Base-by-base conservation (phyloP, 345 rosid genomes). In the Lepidium aucheri region DNA sequence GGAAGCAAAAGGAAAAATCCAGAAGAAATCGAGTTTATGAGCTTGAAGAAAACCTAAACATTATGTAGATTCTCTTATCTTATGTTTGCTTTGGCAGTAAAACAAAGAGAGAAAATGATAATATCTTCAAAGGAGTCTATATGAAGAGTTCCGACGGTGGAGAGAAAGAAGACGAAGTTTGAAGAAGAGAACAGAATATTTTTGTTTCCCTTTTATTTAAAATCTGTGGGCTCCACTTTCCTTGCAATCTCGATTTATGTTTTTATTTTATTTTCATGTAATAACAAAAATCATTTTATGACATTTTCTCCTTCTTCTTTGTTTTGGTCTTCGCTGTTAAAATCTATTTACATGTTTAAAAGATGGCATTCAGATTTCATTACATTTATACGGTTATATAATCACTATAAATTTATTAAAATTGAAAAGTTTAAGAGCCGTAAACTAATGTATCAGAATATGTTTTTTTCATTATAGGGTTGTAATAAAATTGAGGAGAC, bases 81-180 rank as follows among this genome's bases (percentile, higher is more conserved):
- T 22, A n/a, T 16, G 7, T 10, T 28, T 35, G 44, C 14, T 16
- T 64, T 60, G 9, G 59, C 26, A 11, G 32, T 22, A 17, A 17
- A 32, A 16, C 14, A 53, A 40, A 68, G 32, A 22, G 56, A 51
- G 36, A 30, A 28, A 28, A 28, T 28, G 32, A 28, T 28, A 4
- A 26, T 4, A 5, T 28, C 32, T 28, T 28, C 32, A 28, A 62
- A 64, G 5, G 67, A 73, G 76, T 1, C 1, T 72, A 63, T 43
- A 60, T 28, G 26, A 61, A 69, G 68, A 61, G 74, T 30, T 63
- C 16, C 76, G 60, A 47, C 65, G 76, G 66, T 53, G 64, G 44
- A 55, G 26, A 54, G 70, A 65, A 49, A 54, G 70, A 65, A 65
- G 71, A 59, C 72, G 28, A 66, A 66, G 67, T 55, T 73, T 70